Evolutionary conservation across 805 yeast genomes (phyloP), one percentile per base, ranked within the genome.

Genomic region (Lachancea lanzarotensis): DNA sequence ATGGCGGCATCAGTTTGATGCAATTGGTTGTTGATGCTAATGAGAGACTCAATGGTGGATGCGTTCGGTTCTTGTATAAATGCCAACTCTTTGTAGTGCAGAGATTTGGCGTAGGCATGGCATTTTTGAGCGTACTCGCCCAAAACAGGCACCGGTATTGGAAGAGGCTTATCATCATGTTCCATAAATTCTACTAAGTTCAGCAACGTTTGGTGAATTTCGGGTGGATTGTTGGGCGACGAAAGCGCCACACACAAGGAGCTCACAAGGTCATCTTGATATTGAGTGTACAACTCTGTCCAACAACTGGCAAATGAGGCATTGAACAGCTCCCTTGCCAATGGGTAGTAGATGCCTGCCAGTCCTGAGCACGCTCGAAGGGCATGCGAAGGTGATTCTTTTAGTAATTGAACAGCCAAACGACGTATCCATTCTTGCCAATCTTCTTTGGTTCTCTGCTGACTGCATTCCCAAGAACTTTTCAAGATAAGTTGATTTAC

Each of bases 1-100:
- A 91, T 87, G 0, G 98, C 98, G 0, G 99, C 96, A 67, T 93
- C 99, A 0, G 95, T 82, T 61, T 95, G 98, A 56, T 93, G 98
- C 16, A 93, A 68, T 57, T 89, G 96, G 57, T 91, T 93, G 63
- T 93, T 95, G 54, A 93, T 91, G 50, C 88, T 82, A 46, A 93
- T 93, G 53, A 93, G 71, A 0, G 96, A 79, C 58, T 93, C 99
- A 50, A 93, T 88, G 0, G 96, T 89, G 6, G 91, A 83, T 0
- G 95, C 82, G 0, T 90, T 79, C 2, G 97, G 95, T 54, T 90
- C 96, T 53, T 88, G 91, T 55, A 89, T 85, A 57, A 91, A 93
- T 55, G 93, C 98, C 13, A 89, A 70, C 61, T 93, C 99, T 63
- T 91, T 90, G 65, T 93, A 93, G 61, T 95, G 98, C 47, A 93